phyloP scores from a whole-genome alignment of 192 early-diverging fungal species.

The Thamnidium elegans region DNA sequence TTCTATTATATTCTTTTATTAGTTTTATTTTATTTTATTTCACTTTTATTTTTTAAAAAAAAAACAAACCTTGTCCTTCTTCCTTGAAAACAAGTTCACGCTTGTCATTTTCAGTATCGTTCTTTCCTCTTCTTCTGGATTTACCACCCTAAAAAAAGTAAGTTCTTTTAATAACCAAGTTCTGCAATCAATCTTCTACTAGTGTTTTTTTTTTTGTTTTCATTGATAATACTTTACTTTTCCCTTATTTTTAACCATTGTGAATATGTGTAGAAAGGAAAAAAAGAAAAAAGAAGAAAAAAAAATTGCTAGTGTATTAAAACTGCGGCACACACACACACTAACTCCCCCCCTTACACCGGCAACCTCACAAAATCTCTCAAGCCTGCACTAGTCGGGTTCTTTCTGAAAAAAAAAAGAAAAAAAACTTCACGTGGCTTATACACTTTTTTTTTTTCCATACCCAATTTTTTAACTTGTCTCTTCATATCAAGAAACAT shows the following conservation, averaged over 20 bases:
- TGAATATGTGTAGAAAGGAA: conserved; percentile 2
- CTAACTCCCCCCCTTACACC: too few relatives aligned
- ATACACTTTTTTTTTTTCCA: not conserved
- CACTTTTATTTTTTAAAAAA: not conserved
- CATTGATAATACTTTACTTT: conserved; percentile 2
- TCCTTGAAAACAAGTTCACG: conserved; percentile 96
- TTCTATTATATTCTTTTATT: conserved; percentile 44
- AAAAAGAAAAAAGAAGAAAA: conserved; percentile 18
- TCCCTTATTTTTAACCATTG: conserved; percentile 21
- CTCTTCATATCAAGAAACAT: conserved; percentile 2
- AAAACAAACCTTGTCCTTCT: conserved; percentile 78
- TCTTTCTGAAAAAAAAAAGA: not conserved
- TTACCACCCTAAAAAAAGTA: conserved; percentile 66
- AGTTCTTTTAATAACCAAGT: not conserved
- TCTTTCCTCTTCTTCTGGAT: conserved; percentile 92
- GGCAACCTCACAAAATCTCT: not conserved
- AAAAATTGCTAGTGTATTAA: conserved; percentile 5
- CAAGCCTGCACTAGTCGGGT: not conserved
- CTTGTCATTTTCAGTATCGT: conserved; percentile 92
- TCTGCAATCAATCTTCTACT: not conserved
- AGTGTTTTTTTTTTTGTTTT: not conserved
- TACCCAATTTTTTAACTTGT: not conserved
- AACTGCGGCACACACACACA: conserved; percentile 15
- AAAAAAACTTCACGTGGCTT: not conserved
- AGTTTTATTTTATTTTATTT: not conserved